Evolutionary conservation across 2,329 filamentous ascomycete species (phyloP).

Genomic region (Capronia epimyces): DNA sequence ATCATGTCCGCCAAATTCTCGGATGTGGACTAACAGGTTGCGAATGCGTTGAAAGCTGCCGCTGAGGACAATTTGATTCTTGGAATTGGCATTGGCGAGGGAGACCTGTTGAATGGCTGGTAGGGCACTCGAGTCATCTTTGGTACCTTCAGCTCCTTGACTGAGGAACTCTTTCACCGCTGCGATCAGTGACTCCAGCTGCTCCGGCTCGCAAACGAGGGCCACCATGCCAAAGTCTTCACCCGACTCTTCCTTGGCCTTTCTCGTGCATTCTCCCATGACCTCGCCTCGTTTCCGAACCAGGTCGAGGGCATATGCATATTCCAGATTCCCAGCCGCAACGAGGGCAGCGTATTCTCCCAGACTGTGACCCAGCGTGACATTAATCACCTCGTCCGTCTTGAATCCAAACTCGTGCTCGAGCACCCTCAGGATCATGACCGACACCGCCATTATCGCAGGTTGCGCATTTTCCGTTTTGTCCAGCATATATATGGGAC

Average conservation of each 20-base stretch:
- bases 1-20: slow-evolving; percentile 87
- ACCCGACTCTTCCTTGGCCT: slow-evolving; percentile 61
- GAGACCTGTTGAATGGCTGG: slow-evolving; percentile 79
- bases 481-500: slow-evolving; percentile 71
- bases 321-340: slow-evolving; percentile 71
- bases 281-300: slow-evolving; percentile 72
- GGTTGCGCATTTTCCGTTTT: slow-evolving; percentile 85
- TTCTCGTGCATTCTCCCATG: slow-evolving; percentile 71
- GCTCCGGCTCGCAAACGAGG: slow-evolving; percentile 76
- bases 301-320: slow-evolving; percentile 70
- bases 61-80: slow-evolving; percentile 91
- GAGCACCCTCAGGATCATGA: slow-evolving; percentile 81
- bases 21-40: slow-evolving; percentile 73
- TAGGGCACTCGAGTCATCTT: slow-evolving; percentile 60
- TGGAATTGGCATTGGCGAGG: slow-evolving; percentile 91
- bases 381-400: slow-evolving; percentile 64
- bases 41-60: slow-evolving; percentile 79
- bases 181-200: slow-evolving; percentile 62
- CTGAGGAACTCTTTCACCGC: slow-evolving; percentile 76
- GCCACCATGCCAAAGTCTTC: slow-evolving; percentile 94
- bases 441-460: slow-evolving; percentile 90
- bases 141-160: slow-evolving; percentile 59
- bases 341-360: slow-evolving; percentile 91
- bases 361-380: slow-evolving; percentile 82
- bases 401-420: slow-evolving; percentile 79